A percentile compares a stretch with the other conserved stretches of the same genome.
Conservation (phyloP, 2,329 filamentous ascomycete genomes). For the Cercospora sesami region DNA sequence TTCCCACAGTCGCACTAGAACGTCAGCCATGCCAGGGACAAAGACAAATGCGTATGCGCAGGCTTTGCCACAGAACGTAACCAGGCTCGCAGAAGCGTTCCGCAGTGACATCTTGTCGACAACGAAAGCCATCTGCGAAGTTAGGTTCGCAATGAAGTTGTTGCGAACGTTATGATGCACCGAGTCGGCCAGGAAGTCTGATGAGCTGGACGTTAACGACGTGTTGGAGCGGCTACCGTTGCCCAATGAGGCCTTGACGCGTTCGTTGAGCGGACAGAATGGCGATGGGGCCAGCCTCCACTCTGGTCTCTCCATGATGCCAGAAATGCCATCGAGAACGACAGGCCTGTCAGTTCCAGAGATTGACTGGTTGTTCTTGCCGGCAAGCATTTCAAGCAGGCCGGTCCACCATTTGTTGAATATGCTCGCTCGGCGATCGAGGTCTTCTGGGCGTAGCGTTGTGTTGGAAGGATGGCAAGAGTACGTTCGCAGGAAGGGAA, state of each 20-base stretch:
- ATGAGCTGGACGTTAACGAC: constrained; percentile 56
- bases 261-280: constrained; percentile 63
- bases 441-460: constrained; percentile 70
- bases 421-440: constrained; percentile 76
- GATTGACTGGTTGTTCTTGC: constrained; percentile 71
- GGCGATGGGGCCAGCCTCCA: constrained; percentile 74
- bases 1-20: constrained; percentile 79
- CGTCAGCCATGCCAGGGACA: constrained; percentile 79
- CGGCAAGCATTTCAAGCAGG: constrained; percentile 77
- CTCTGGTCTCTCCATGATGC: constrained; percentile 84
- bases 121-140: constrained; percentile 81
- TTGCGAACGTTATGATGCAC: constrained; percentile 86
- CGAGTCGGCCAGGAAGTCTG: constrained; percentile 70
- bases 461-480: constrained; percentile 66
- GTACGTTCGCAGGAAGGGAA: constrained; percentile 76
- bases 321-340: constrained; percentile 73
- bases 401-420: constrained; percentile 90
- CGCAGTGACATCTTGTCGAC: constrained; percentile 84
- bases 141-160: constrained; percentile 78
- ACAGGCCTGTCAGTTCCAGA: constrained; percentile 80
- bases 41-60: constrained; percentile 94
- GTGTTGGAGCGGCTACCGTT: constrained; percentile 55
- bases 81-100: constrained; percentile 63
- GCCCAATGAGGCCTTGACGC: constrained; percentile 48
- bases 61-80: constrained; percentile 85